Evolutionary conservation across 176 grass and related monocot genomes (phyloP), one percentile per base, ranked within the genome.

Genomic region (Tillandsia fasciculata): DNA sequence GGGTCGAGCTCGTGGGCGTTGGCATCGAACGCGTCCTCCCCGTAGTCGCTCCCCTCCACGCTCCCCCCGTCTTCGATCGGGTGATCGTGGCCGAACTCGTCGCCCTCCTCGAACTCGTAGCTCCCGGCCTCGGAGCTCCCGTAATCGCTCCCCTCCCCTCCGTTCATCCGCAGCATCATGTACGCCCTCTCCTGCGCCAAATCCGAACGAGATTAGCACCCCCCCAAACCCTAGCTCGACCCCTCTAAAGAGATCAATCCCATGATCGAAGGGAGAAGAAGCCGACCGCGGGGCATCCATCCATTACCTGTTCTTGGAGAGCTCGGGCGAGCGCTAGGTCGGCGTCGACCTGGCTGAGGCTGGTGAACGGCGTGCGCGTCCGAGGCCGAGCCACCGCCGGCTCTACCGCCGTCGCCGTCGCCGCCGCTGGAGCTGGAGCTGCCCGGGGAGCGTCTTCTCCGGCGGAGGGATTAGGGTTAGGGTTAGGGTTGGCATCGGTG

Each of bases 291-390:
- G 12, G 76, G 89, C 83, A 77, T 73, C 47, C 29, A 50, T 50
- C 27, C 58, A 56, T 71, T 87, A 23, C 94, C 84, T 99, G 94
- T 65, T 99, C 94, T 79, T 99, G 94, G 51, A 99, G 90, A 48
- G 88, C 94, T 48, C 94, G 84, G 12, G 94, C 89, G 11, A 99
- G 90, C 73, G 94, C 94, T 63, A 88, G 89, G 83, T 99, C 94
- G 52, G 94, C 94, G 57, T 93, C 94, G 77, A 93, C 84, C 90
- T 99, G 94, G 80, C 82, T 90, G 64, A 99, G 89, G 29, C 79
- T 83, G 22, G 89, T 90, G 82, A 99, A 99, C 12, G 94, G 94
- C 12, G 76, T 79, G 65, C 94, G 85, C 53, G 72, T 18, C 0
- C 63, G 65, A 26, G 65, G 51, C 13, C 52, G 74, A 7, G 2